Evolutionary conservation across 805 yeast genomes (phyloP).

Genomic region (Vanderwaltozyma yarrowii): DNA sequence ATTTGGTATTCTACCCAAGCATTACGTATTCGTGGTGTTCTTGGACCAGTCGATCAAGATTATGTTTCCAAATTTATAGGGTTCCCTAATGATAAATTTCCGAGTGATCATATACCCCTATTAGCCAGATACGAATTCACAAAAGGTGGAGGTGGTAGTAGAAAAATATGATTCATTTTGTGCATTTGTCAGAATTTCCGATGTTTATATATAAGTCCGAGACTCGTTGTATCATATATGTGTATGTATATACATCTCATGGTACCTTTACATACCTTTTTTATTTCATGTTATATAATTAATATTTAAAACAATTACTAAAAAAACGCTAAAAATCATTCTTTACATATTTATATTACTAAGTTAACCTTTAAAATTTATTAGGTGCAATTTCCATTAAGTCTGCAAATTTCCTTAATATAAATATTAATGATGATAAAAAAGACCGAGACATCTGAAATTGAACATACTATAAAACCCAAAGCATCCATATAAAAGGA

Average conservation of each 20-base stretch:
- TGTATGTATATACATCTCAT: background rate
- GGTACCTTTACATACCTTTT: background rate
- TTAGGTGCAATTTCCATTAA: no score
- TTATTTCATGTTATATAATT: constrained; percentile 2
- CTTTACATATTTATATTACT: no score
- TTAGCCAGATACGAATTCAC: constrained; percentile 67
- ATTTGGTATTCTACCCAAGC: constrained; percentile 84
- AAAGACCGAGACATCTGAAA: no score
- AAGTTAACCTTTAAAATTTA: no score
- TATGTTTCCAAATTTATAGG: constrained; percentile 76
- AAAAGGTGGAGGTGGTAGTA: constrained; percentile 26
- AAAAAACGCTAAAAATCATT: no score
- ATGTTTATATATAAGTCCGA: no score
- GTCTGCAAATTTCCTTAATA: no score
- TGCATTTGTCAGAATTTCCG: background rate
- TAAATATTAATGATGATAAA: no score
- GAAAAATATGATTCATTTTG: constrained; percentile 1
- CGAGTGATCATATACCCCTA: constrained; percentile 91
- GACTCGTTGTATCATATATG: background rate
- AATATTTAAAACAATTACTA: background rate
- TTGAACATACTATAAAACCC: no score
- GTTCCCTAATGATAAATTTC: constrained; percentile 86
- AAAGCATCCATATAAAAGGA: no score
- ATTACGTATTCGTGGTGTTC: constrained; percentile 73
- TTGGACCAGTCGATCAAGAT: constrained; percentile 74